These are phyloP conservation scores for Chaetomium tenue DNA, from an alignment of 495 filamentous ascomycete species.

Conservation along the genomic window DNA sequence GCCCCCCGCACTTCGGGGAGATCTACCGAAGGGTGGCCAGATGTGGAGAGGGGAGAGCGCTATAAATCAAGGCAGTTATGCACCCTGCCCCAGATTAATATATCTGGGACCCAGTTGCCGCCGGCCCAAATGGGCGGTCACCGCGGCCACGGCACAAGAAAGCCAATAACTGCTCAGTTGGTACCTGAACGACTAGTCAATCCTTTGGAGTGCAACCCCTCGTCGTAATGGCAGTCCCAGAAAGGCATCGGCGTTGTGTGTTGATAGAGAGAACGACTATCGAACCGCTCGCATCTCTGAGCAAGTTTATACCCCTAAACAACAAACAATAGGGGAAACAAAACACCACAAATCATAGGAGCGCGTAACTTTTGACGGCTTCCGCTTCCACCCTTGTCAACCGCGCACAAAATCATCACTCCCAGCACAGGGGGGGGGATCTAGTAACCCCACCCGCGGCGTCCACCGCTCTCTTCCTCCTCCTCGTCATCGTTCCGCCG, in stretches of 20 bases:
- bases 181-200: neutral
- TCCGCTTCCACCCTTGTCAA: neutral
- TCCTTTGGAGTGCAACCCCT: neutral
- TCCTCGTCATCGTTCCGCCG: constrained; percentile 11
- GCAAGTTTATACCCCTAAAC: neutral
- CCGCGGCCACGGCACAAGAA: neutral
- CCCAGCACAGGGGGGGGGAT: no score
- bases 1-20: constrained; percentile 12
- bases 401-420: no score
- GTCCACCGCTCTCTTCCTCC: constrained; percentile 9
- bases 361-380: neutral
- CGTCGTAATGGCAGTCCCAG: neutral
- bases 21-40: constrained; percentile 7
- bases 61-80: constrained; percentile 13
- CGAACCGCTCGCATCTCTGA: neutral
- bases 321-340: neutral
- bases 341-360: neutral
- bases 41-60: constrained; percentile 5
- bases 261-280: constrained; percentile 3
- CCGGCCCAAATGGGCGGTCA: constrained; percentile 5
- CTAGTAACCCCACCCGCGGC: constrained; percentile 17
- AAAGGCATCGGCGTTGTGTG: neutral
- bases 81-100: constrained; percentile 11
- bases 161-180: constrained; percentile 1
- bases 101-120: constrained; percentile 16